A percentile compares a stretch with the other conserved stretches of the same genome.
Evolutionary conservation across 169 alveolate species (phyloP).

Genomic region (Plasmodium inui): DNA sequence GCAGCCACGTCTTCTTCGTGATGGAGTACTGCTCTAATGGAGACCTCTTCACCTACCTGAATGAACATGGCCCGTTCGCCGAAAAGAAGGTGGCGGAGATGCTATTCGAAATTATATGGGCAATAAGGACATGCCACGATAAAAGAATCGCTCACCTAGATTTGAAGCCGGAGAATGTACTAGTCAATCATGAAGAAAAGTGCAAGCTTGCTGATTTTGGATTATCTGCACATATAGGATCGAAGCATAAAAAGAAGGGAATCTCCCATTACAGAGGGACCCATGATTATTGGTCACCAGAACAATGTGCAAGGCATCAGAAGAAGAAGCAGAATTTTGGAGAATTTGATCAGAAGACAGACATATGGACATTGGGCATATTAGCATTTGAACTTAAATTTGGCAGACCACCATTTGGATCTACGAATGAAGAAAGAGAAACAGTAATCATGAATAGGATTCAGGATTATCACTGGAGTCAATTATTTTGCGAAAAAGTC

Average conservation of each 20-base stretch:
- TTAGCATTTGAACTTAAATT: conserved; percentile 87
- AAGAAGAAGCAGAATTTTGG: conserved; percentile 79
- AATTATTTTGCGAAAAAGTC: conserved; percentile 70
- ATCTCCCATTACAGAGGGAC: conserved; percentile 78
- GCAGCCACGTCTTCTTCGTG: conserved; percentile 86
- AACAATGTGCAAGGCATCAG: conserved; percentile 85
- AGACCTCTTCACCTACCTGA: conserved; percentile 82
- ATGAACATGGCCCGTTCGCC: conserved; percentile 78
- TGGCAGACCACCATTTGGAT: conserved; percentile 86
- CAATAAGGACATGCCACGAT: conserved; percentile 90
- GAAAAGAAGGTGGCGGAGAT: conserved; percentile 85
- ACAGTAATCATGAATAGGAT: conserved; percentile 79
- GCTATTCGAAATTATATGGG: conserved; percentile 89
- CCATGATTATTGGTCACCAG: conserved; percentile 88
- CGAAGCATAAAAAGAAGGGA: conserved; percentile 78
- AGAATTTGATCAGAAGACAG: conserved; percentile 87
- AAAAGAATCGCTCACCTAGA: conserved; percentile 90
- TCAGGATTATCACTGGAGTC: conserved; percentile 81
- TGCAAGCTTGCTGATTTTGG: conserved; percentile 90
- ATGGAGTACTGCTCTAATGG: conserved; percentile 90
- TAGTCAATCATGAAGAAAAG: conserved; percentile 84
- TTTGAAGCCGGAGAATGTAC: conserved; percentile 88
- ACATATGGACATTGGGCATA: conserved; percentile 89
- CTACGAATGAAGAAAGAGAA: conserved; percentile 82
- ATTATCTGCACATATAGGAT: conserved; percentile 88